These are phyloP conservation scores for Eucalyptus cloeziana DNA, from an alignment of 345 rosid genomes.

Conservation along the genomic window DNA sequence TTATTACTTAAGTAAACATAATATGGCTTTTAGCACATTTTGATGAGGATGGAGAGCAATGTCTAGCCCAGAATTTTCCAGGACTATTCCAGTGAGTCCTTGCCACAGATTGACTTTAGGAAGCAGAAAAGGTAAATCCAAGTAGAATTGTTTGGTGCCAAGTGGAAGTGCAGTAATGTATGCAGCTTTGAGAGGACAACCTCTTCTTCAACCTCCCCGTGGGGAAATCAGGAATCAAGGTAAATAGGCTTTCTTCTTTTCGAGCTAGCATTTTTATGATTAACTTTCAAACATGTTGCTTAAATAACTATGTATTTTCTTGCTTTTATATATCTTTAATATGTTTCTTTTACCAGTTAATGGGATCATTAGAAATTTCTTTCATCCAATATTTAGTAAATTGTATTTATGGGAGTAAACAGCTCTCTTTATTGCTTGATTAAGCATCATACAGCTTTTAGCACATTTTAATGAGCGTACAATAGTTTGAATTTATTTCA, in stretches of 20 bases:
- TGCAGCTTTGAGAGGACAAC: not conserved
- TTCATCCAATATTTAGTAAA: not conserved
- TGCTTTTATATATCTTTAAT: not conserved
- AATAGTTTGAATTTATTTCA: not conserved
- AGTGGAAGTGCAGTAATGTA: not conserved
- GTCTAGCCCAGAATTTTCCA: constrained; percentile 3
- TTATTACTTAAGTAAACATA: not conserved
- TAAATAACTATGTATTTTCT: not conserved
- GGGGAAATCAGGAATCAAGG: not conserved
- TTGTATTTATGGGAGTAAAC: not conserved
- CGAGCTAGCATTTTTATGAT: not conserved
- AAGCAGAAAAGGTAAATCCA: not conserved
- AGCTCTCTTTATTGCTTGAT: not conserved
- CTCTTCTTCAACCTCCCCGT: not conserved
- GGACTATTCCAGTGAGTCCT: not conserved
- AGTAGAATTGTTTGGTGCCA: not conserved
- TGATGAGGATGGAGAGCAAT: constrained; percentile 10
- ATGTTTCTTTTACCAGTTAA: not conserved
- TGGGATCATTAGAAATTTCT: not conserved
- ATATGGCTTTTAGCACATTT: not conserved
- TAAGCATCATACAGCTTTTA: not conserved
- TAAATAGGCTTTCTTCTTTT: not conserved
- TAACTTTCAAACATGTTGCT: not conserved
- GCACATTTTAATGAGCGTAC: not conserved
- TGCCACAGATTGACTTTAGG: not conserved